These are phyloP conservation scores for Amphirosellinia nigrospora DNA, from an alignment of 495 filamentous ascomycete species.

Conservation along the genomic window DNA sequence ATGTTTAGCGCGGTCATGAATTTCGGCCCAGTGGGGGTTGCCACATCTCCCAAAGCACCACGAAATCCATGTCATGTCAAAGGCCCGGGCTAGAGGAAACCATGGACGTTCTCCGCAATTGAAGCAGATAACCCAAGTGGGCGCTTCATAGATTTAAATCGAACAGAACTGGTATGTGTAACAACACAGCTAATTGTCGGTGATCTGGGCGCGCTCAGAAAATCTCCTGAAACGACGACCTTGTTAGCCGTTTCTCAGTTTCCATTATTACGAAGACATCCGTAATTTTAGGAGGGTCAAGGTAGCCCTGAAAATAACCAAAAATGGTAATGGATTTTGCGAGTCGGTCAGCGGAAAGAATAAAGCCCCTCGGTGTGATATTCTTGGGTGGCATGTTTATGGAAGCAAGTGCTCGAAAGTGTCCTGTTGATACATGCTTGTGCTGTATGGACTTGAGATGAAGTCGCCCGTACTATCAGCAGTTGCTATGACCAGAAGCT, in stretches of 20 bases:
- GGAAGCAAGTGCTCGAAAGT: slow-evolving; percentile 25
- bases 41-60: not conserved
- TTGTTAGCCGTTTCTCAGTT: not conserved
- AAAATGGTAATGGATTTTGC: not conserved
- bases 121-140: slow-evolving; percentile 3
- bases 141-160: not conserved
- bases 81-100: not conserved
- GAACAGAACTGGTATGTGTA: not conserved
- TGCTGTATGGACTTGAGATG: not conserved
- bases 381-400: not conserved
- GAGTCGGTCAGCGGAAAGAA: not conserved
- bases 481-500: slow-evolving; percentile 9
- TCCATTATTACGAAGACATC: slow-evolving; percentile 3
- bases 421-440: not conserved
- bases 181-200: not conserved
- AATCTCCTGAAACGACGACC: not conserved
- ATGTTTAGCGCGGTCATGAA: not conserved
- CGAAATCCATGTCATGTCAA: not conserved
- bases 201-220: not conserved
- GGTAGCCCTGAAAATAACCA: not conserved
- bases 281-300: not conserved
- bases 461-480: not conserved
- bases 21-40: not conserved
- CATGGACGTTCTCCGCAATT: not conserved
- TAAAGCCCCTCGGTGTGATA: not conserved